A percentile compares a stretch with the other conserved stretches of the same genome.
Evolutionary conservation across 441 rosid genomes (phyloP).

Genomic region (Francoa sonchifolia): DNA sequence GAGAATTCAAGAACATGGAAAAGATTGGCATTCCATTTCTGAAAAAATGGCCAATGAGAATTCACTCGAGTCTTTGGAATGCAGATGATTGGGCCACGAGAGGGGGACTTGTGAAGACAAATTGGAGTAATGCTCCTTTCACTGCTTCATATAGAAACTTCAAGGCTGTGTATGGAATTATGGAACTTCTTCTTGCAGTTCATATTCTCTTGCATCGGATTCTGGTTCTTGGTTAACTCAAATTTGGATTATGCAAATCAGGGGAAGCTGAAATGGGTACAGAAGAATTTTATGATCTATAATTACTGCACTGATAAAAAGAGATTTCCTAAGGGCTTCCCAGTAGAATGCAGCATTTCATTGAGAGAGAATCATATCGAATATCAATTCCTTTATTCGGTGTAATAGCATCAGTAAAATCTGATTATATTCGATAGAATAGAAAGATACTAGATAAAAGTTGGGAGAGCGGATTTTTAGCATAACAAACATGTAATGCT

Average conservation of each 20-base stretch:
- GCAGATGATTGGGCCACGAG: constrained; percentile 50
- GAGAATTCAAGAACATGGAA: constrained; percentile 24
- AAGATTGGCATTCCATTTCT: constrained; percentile 19
- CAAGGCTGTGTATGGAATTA: constrained; percentile 16
- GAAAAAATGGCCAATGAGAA: constrained; percentile 17
- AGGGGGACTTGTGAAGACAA: constrained; percentile 32
- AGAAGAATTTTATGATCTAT: constrained; percentile 16
- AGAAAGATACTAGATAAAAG: no score
- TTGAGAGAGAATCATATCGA: no score
- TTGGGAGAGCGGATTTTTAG: not conserved
- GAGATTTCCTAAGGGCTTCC: constrained; percentile 16
- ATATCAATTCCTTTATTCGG: not conserved
- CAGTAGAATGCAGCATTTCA: constrained; percentile 5
- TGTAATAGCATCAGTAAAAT: not conserved
- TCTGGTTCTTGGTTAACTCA: constrained; percentile 12
- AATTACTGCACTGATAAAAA: constrained; percentile 18
- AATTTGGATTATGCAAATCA: constrained; percentile 7
- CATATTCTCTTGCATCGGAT: no score
- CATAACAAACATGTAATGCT: not conserved
- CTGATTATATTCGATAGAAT: not conserved
- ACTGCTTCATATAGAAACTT: constrained; percentile 19
- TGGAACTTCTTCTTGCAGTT: constrained; percentile 5
- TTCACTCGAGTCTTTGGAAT: constrained; percentile 25
- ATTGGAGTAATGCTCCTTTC: constrained; percentile 23
- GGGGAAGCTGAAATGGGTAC: constrained; percentile 17